Percentiles rank a stretch among this genome's conserved stretches.
Conservation (phyloP, 208 protist species). For the Crithidia bombi region DNA sequence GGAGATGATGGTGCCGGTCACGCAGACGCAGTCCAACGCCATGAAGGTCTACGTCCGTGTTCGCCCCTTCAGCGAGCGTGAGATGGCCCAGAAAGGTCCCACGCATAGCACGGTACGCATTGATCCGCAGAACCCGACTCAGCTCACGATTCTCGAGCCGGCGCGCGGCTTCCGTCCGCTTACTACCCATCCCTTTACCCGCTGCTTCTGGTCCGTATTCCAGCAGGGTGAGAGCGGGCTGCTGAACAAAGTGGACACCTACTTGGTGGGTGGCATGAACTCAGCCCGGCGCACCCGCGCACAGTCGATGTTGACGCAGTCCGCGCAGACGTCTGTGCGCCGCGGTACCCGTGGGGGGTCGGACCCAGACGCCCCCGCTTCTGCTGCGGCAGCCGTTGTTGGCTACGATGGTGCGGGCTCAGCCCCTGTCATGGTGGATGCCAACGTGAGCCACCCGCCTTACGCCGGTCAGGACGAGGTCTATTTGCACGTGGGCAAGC, state of each 20-base stretch:
- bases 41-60: constrained; percentile 91
- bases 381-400: not conserved
- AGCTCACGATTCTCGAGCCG: constrained; percentile 76
- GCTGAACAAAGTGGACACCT: constrained; percentile 11
- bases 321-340: constrained; percentile 17
- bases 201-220: constrained; percentile 87
- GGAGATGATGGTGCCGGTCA: not conserved
- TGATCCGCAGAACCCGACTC: constrained; percentile 68
- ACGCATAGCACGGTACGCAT: constrained; percentile 75
- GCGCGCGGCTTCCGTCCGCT: constrained; percentile 57
- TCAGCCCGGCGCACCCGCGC: constrained; percentile 33
- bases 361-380: constrained; percentile 6
- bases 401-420: constrained; percentile 47
- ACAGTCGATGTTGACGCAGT: constrained; percentile 29
- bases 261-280: constrained; percentile 31
- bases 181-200: constrained; percentile 71
- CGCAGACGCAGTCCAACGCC: constrained; percentile 50
- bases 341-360: constrained; percentile 12
- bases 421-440: constrained; percentile 49
- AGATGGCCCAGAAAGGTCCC: constrained; percentile 46
- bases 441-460: constrained; percentile 65
- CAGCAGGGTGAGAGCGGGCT: constrained; percentile 1
- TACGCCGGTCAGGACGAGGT: constrained; percentile 76
- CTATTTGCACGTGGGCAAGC: constrained; percentile 72
- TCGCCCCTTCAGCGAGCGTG: constrained; percentile 83